Percentiles rank a stretch among this genome's conserved stretches.
Evolutionary conservation across 208 protist species (phyloP).

Genomic region (Trichomonas vaginalis): DNA sequence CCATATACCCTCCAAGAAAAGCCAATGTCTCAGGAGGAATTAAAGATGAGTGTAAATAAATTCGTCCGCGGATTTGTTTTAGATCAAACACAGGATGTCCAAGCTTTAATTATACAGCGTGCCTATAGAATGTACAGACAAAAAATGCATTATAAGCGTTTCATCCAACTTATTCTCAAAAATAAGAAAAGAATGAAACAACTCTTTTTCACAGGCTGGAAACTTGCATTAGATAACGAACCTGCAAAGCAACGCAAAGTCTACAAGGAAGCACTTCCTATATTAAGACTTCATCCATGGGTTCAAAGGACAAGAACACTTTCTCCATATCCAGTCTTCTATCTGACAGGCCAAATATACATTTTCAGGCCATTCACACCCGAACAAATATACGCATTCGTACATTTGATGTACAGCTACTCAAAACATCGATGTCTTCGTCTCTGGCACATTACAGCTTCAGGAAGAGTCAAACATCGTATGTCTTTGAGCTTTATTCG

Average conservation of each 20-base stretch:
- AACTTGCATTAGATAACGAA: background rate
- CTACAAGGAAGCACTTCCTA: background rate
- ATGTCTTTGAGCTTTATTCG: background rate
- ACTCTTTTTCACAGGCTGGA: background rate
- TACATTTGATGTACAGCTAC: background rate
- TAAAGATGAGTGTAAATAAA: background rate
- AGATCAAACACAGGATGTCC: background rate
- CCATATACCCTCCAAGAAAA: background rate
- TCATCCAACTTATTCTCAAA: background rate
- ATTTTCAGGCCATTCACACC: background rate
- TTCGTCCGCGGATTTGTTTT: background rate
- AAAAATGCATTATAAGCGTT: background rate
- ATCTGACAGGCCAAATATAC: background rate
- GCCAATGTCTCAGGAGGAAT: background rate
- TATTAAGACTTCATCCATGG: background rate
- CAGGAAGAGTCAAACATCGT: background rate
- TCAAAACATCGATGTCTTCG: background rate
- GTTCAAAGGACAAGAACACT: background rate
- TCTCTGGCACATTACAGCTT: background rate
- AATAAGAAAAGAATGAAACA: background rate
- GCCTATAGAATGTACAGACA: background rate
- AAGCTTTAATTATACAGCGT: background rate
- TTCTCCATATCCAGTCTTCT: background rate
- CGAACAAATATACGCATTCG: background rate
- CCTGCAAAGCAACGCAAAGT: background rate